Evolutionary conservation across 331 rosid genomes (phyloP).

Genomic region (Arachis monticola): DNA sequence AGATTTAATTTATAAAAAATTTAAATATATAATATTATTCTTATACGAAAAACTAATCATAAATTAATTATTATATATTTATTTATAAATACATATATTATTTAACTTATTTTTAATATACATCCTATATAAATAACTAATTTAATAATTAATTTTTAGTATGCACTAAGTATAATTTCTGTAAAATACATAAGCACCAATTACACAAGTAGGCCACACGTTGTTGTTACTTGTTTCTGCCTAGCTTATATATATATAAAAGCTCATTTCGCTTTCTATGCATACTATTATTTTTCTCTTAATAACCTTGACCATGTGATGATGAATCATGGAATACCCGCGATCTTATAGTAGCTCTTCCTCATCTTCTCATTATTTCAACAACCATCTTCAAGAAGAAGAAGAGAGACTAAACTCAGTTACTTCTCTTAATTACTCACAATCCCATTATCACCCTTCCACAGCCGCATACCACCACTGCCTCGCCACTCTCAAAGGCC

Average conservation of each 20-base stretch:
- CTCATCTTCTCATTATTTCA: slow-evolving; percentile 37
- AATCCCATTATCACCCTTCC: slow-evolving; percentile 21
- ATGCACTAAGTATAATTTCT: too few relatives aligned
- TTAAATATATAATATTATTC: too few relatives aligned
- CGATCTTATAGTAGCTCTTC: slow-evolving; percentile 39
- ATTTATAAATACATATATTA: too few relatives aligned
- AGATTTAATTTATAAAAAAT: too few relatives aligned
- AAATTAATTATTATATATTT: too few relatives aligned
- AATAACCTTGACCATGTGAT: slow-evolving; percentile 24
- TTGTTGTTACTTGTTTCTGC: too few relatives aligned
- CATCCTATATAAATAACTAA: too few relatives aligned
- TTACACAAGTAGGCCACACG: too few relatives aligned
- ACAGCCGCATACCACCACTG: slow-evolving; percentile 42
- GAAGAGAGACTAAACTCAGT: slow-evolving; percentile 22
- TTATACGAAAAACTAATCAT: too few relatives aligned
- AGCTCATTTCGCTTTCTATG: slow-evolving; percentile 37
- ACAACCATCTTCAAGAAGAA: slow-evolving; percentile 31
- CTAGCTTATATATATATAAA: slow-evolving; percentile 30
- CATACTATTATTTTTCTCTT: slow-evolving; percentile 26
- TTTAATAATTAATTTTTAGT: too few relatives aligned
- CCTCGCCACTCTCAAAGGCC: slow-evolving; percentile 66
- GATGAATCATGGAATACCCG: slow-evolving; percentile 46
- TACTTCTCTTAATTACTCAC: slow-evolving; percentile 43
- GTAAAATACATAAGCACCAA: too few relatives aligned
- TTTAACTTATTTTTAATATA: too few relatives aligned